Evolutionary conservation across 2,329 filamentous ascomycete genomes (phyloP), one percentile per base, ranked within the genome.

Genomic region (Alternaria hordeiaustralica): DNA sequence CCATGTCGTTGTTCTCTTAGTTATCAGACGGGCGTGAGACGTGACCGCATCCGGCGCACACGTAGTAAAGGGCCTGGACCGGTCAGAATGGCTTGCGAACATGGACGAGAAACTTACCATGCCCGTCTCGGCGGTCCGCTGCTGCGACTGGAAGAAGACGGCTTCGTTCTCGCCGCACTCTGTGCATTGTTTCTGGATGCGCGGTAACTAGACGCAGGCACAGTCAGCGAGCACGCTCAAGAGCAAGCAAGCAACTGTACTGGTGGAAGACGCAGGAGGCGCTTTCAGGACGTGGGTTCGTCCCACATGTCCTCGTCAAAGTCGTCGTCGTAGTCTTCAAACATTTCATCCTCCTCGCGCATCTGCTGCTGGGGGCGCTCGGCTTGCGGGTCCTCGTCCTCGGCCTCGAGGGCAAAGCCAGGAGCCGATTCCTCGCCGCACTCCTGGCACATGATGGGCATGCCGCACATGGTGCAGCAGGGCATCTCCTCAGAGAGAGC

Each of bases 131-230:
- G 93, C 93, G 72, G 92, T 97, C 82, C 96, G 92, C 84, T 98
- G 94, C 80, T 99, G 96, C 66, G 94, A 97, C 84, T 99, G 96
- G 85, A 99, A 99, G 84, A 97, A 99, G 64, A 99, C 96, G 49
- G 94, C 94, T 83, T 98, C 94, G 72, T 89, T 89, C 80, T 96
- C 92, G 70, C 88, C 87, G 85, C 96, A 99, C 72, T 86, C 87
- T 56, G 94, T 93, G 83, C 96, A 99, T 64, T 87, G 87, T 82
- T 92, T 93, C 79, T 93, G 92, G 74, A 93, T 90, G 75, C 94
- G 91, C 69, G 96, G 96, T 80, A 98, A 92, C 94, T 97, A 88
- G 78, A 86, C 58, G 67, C 73, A 72, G 71, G 64, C 28, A 69
- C 68, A 71, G 75, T 79, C 71, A 79, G 76, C 77, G 63, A 77